These are phyloP conservation scores for Millerozyma miso DNA, from an alignment of 805 yeast genomes.

Conservation along the genomic window DNA sequence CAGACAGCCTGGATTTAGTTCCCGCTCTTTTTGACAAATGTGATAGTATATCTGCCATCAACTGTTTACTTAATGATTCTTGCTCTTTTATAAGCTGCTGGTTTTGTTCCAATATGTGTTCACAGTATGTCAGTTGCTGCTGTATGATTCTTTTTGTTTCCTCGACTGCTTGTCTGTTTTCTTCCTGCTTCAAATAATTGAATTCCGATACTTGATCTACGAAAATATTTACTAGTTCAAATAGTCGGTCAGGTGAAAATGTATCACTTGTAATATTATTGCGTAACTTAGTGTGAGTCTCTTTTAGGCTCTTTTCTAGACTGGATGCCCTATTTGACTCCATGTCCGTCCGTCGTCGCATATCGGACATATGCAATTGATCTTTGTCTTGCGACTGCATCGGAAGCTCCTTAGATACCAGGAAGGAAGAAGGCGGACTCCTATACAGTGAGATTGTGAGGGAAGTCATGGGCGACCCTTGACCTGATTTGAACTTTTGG, in stretches of 20 bases:
- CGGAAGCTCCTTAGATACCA: not conserved
- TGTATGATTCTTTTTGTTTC: slow-evolving; percentile 7
- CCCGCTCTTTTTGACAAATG: not conserved
- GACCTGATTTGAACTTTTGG: slow-evolving; percentile 26
- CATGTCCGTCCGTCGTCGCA: no score
- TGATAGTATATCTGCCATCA: slow-evolving; percentile 6
- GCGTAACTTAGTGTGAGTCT: not conserved
- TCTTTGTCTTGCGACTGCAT: no score
- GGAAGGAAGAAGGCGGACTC: not conserved
- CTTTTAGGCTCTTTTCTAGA: no score
- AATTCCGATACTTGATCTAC: slow-evolving; percentile 5
- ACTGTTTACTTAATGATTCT: slow-evolving; percentile 8
- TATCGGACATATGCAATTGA: no score
- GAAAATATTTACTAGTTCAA: slow-evolving; percentile 6
- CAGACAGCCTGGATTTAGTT: not conserved
- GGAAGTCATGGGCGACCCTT: slow-evolving; percentile 4
- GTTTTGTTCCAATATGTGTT: slow-evolving; percentile 7
- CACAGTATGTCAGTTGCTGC: slow-evolving; percentile 5
- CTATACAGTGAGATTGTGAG: not conserved
- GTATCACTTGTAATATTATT: not conserved
- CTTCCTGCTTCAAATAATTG: slow-evolving; percentile 4
- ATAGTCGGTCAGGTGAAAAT: not conserved
- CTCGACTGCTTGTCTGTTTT: slow-evolving; percentile 4
- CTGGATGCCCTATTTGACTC: no score
- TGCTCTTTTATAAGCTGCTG: slow-evolving; percentile 9